Base-by-base conservation (phyloP, 306 rosid genomes). In the Elaeagnus macrophylla region DNA sequence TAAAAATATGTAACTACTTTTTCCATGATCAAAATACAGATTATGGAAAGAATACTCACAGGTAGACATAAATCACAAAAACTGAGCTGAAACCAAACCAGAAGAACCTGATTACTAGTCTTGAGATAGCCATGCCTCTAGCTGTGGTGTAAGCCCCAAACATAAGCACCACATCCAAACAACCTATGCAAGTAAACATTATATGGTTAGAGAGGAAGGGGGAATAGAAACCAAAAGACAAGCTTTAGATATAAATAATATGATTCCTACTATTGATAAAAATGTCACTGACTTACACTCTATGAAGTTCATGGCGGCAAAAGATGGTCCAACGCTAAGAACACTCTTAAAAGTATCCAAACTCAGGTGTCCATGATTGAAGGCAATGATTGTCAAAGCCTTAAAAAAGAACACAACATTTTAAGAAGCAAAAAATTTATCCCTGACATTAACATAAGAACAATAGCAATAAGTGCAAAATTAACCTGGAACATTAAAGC, bases 81-180 rank as follows among this genome's bases (percentile, higher is more conserved):
- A 43, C 85, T 11, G 97, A 91, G 77, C 69, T 71, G 81, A 80
- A 80, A 65, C 93, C 95, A 73, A 86, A 79, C 95, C 95, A 91
- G 72, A 91, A 82, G 58, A 91, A 91, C 75, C 84, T 81, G 74
- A 91, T 91, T 50, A 87, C 89, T 57, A 86, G 61, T 75, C 96
- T 86, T 62, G 97, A 91, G 71, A 91, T 78, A 62, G 97, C 97
- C 97, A 91, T 86, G 68, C 89, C 97, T 79, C 97, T 80, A 65
- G 97, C 96, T 46, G 89, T 75, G 19, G 71, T 68, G 81, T 91
- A 86, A 15, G 97, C 95, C 67, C 97, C 97, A 78, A 78, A 91
- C 72, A 84, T 91, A 70, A 91, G 96, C 69, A 86, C 60, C 61
- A 91, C 93, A 65, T 91, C 97, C 56, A 91, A 74, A 74, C 60